A percentile compares a stretch with the other conserved stretches of the same genome.
phyloP scores from a whole-genome alignment of 192 early-diverging fungal species.

The Phycomyces blakesleeanus region DNA sequence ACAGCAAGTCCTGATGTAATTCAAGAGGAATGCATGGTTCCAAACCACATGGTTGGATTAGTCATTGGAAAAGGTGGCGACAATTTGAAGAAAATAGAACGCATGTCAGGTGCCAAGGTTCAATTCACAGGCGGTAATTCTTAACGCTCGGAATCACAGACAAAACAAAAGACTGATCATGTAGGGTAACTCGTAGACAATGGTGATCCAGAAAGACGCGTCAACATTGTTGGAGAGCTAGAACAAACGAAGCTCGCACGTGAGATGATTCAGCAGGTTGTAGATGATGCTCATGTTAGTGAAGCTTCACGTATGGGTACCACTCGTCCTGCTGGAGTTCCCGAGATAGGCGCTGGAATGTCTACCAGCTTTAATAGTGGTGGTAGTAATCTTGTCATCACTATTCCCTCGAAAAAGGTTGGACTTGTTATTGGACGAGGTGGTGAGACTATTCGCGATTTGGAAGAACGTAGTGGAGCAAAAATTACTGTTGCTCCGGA shows the following conservation, averaged over 20 bases:
- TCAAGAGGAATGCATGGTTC: conserved; percentile 56
- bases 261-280: conserved; percentile 51
- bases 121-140: conserved; percentile 50
- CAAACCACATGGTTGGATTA: conserved; percentile 66
- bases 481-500: conserved; percentile 69
- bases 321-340: neutral
- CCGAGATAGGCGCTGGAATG: conserved; percentile 6
- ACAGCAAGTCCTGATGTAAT: conserved; percentile 31
- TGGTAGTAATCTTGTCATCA: conserved; percentile 44
- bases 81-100: conserved; percentile 75
- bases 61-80: conserved; percentile 81
- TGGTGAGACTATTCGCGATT: conserved; percentile 72
- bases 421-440: conserved; percentile 81
- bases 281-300: conserved; percentile 36
- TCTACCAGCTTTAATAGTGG: conserved; percentile 19
- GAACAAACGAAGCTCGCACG: conserved; percentile 47
- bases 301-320: conserved; percentile 22
- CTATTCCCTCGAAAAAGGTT: conserved; percentile 65
- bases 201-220: conserved; percentile 44
- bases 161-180: no score
- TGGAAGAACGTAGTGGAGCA: conserved; percentile 64
- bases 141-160: no score
- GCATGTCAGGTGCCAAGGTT: conserved; percentile 63
- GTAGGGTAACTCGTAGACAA: conserved; percentile 16
- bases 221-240: conserved; percentile 44